Base-by-base conservation (phyloP, 148 eudicot species). In the Selenicereus undatus region DNA sequence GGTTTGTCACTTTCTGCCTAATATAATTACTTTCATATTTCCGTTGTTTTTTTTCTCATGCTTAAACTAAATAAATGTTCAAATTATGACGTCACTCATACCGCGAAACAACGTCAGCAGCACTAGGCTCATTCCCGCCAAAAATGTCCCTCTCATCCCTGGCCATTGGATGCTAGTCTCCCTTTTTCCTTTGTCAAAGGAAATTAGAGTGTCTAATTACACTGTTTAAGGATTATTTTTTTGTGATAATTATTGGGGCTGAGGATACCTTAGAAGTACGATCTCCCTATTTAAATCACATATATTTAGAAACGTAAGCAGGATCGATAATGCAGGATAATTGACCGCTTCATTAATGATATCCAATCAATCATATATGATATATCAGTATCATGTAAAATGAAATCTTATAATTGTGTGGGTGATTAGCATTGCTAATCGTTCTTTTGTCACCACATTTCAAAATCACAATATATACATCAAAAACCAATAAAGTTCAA, bases 1-100 rank as follows among this genome's bases (percentile, higher is more conserved):
- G 32, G 20, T 71, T 70, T 76, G 26, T 72, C 73, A 62, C 73
- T 45, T 71, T 77, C n/a, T 52, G 30, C 71, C 68, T 12, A 32
- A 54, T 32, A 29, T 71, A 39, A 66, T 29, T 68, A 29, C 16
- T 70, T 54, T 39, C 43, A 39, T 39, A 39, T 39, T 39, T 68
- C 11, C 36, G 4, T 21, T 29, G 14, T 64, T 9, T 10, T 62
- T 10, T 24, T 27, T 21, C 48, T 45, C 8, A 16, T 56, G 3
- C 10, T 17, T 7, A 76, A 11, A 9, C 9, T 21, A 39, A 39
- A 39, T 5, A 18, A 24, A 29, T 68, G 4, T 24, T 13, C 77
- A 16, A 73, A 26, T 80, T 42, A 73, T 80, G 77, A 52, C 64
- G 80, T 78, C 71, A 82, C n/a, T 22, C 32, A 32, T 78, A 27